A percentile compares a stretch with the other conserved stretches of the same genome.
phyloP scores from a whole-genome alignment of 306 rosid genomes.

The Neltuma alba region DNA sequence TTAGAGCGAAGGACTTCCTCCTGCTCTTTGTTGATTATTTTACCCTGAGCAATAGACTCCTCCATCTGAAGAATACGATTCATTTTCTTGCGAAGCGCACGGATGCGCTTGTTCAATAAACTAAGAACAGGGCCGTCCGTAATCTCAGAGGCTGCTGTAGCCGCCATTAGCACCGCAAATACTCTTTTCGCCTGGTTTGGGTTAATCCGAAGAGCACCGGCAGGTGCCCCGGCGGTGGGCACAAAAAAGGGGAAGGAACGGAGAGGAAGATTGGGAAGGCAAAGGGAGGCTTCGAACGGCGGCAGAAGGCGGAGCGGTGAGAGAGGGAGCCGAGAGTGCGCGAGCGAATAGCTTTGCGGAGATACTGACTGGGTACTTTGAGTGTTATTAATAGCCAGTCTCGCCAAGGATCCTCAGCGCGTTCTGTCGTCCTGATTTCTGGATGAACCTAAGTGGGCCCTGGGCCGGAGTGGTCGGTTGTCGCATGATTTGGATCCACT shows the following conservation, averaged over 20 bases:
- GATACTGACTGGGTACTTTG: neutral
- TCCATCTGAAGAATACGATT: conserved; percentile 81
- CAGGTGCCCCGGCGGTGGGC: conserved; percentile 30
- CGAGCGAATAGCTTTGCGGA: neutral
- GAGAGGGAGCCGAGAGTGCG: neutral
- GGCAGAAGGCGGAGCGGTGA: neutral
- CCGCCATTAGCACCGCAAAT: conserved; percentile 54
- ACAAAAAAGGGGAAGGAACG: neutral
- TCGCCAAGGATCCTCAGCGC: neutral
- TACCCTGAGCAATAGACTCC: conserved; percentile 75
- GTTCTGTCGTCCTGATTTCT: neutral
- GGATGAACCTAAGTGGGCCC: conserved; percentile 8
- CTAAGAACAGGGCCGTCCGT: conserved; percentile 88
- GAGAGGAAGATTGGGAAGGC: neutral
- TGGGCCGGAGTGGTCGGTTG: neutral
- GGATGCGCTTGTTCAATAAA: conserved; percentile 91
- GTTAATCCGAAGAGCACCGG: conserved; percentile 30
- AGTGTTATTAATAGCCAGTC: neutral
- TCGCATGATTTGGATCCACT: neutral
- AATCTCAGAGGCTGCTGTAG: conserved; percentile 57
- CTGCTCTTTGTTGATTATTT: conserved; percentile 77
- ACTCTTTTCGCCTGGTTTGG: neutral
- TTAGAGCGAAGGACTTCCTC: conserved; percentile 86
- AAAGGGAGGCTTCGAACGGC: neutral
- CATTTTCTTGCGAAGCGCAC: conserved; percentile 73